Evolutionary conservation across 805 yeast species (phyloP).

Genomic region (Vanderwaltozyma polyspora): DNA sequence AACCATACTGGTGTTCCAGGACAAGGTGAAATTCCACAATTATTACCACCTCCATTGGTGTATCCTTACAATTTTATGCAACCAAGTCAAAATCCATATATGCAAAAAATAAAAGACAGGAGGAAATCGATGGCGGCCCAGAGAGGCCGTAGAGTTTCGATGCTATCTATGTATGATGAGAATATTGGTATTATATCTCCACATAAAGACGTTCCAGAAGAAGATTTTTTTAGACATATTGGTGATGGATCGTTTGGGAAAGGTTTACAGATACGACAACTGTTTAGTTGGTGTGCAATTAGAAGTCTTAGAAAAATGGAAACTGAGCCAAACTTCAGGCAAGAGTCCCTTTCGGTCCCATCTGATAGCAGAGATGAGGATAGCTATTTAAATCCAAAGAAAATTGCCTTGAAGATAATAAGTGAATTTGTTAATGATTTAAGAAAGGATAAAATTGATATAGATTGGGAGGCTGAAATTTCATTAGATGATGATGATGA

Average conservation of each 20-base stretch:
- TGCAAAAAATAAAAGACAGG: constrained; percentile 10
- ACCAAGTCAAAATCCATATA: neutral
- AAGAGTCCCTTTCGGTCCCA: constrained; percentile 1
- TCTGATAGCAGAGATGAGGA: constrained; percentile 1
- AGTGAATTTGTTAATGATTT: constrained; percentile 24
- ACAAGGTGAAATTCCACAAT: constrained; percentile 4
- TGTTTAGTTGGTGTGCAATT: constrained; percentile 26
- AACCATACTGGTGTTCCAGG: neutral
- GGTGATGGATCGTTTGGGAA: constrained; percentile 21
- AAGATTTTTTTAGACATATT: constrained; percentile 24
- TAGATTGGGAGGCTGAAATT: constrained; percentile 23
- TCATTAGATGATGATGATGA: neutral
- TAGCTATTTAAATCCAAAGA: constrained; percentile 12
- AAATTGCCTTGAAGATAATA: constrained; percentile 17
- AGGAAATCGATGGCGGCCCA: constrained; percentile 18
- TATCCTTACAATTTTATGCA: constrained; percentile 10
- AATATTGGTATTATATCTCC: constrained; percentile 19
- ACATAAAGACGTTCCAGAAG: constrained; percentile 23
- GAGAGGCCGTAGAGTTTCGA: constrained; percentile 24
- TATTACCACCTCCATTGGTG: constrained; percentile 20
- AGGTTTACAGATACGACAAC: constrained; percentile 21
- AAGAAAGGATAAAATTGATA: constrained; percentile 15
- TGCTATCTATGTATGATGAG: constrained; percentile 17
- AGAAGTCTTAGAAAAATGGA: constrained; percentile 15
- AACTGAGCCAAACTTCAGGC: constrained; percentile 1